Percentiles rank a stretch among this genome's conserved stretches.
phyloP scores from a whole-genome alignment of 1,139 yeast genomes.

The Candida anutae region DNA sequence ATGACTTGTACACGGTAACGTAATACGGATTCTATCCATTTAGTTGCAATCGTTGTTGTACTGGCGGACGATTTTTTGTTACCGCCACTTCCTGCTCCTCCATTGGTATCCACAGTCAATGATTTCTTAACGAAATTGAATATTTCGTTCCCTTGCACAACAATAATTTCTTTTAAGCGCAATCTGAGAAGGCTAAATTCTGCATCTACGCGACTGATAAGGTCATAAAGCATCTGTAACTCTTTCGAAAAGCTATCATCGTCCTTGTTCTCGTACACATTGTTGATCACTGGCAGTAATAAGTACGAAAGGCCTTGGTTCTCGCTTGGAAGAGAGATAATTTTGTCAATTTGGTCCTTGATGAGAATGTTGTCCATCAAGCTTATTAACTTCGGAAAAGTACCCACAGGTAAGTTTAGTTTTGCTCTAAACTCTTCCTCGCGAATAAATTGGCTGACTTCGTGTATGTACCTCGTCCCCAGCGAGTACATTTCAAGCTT shows the following conservation, averaged over 20 bases:
- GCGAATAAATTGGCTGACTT: conserved; percentile 41
- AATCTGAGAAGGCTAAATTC: conserved; percentile 43
- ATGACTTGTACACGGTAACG: conserved; percentile 47
- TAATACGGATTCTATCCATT: conserved; percentile 63
- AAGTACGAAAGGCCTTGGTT: conserved; percentile 52
- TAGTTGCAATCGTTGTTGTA: conserved; percentile 49
- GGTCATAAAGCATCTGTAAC: conserved; percentile 39
- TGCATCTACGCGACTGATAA: conserved; percentile 48
- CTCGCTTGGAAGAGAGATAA: conserved; percentile 37
- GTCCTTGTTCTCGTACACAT: conserved; percentile 12
- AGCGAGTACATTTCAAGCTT: conserved; percentile 28
- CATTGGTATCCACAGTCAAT: conserved; percentile 3
- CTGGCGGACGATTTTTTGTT: conserved; percentile 20
- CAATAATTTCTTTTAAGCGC: conserved; percentile 42
- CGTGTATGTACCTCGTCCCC: conserved; percentile 51
- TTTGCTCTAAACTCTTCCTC: conserved; percentile 55
- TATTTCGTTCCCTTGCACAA: conserved; percentile 27
- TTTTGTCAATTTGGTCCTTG: conserved; percentile 45
- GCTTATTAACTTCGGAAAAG: conserved; percentile 46
- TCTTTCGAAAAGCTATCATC: conserved; percentile 15
- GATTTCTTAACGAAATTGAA: conserved; percentile 21
- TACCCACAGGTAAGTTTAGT: conserved; percentile 46
- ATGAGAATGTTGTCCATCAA: conserved; percentile 59
- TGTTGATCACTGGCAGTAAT: conserved; percentile 31
- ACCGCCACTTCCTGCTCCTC: conserved; percentile 4